Percentiles rank a stretch among this genome's conserved stretches.
Conservation (phyloP, 2,329 filamentous ascomycete species). For the Cercospora nicotianae region DNA sequence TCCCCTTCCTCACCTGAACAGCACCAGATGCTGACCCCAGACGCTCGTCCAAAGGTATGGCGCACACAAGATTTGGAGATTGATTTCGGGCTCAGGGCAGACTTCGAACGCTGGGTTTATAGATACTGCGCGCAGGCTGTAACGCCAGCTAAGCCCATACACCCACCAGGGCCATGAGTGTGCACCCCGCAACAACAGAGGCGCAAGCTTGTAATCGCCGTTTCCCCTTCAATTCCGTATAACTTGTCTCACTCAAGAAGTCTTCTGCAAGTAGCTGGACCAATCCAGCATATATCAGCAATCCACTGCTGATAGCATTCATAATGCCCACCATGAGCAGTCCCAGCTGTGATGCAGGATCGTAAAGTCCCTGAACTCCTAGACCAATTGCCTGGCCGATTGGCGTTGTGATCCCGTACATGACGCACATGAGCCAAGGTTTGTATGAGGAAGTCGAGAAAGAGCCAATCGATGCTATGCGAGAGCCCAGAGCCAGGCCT, state of each 20-base stretch:
- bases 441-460: slow-evolving; percentile 72
- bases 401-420: slow-evolving; percentile 60
- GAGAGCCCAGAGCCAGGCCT: slow-evolving; percentile 68
- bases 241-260: slow-evolving; percentile 63
- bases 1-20: too few species aligned
- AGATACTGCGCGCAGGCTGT: too few species aligned
- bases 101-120: too few species aligned
- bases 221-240: slow-evolving; percentile 58
- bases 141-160: slow-evolving; percentile 56
- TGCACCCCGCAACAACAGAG: slow-evolving; percentile 60
- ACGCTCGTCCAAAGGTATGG: too few species aligned
- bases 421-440: slow-evolving; percentile 69
- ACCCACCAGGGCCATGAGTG: slow-evolving; percentile 66
- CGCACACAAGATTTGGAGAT: too few species aligned
- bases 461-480: slow-evolving; percentile 67
- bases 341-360: slow-evolving; percentile 50
- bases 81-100: too few species aligned
- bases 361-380: slow-evolving; percentile 52
- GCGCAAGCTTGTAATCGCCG: slow-evolving; percentile 62
- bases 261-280: slow-evolving; percentile 54
- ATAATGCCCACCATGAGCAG: slow-evolving; percentile 53
- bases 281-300: slow-evolving; percentile 52
- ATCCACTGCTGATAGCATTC: slow-evolving; percentile 51
- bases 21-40: too few species aligned
- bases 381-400: slow-evolving; percentile 53